phyloP scores from a whole-genome alignment of 306 rosid species.

The Spatholobus suberectus region DNA sequence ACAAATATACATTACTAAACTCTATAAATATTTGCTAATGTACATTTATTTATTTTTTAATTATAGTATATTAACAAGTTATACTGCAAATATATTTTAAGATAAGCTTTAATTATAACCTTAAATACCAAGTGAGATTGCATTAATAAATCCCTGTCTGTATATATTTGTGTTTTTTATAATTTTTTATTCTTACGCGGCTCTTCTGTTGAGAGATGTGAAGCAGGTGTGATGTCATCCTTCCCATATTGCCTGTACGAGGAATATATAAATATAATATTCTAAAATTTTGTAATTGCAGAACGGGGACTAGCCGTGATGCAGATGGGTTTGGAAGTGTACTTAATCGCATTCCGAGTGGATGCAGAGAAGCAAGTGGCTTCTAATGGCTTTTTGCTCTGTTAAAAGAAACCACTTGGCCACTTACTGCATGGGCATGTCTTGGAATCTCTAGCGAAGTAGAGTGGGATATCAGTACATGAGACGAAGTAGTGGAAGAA shows the following conservation, averaged over 20 bases:
- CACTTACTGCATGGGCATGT: background rate
- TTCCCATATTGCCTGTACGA: background rate
- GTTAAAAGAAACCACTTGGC: background rate
- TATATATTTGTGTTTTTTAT: no score
- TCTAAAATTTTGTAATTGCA: background rate
- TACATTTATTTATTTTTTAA: no score
- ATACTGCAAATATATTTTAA: no score
- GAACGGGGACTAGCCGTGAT: background rate
- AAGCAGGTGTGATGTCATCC: background rate
- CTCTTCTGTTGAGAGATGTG: background rate
- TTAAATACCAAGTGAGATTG: no score
- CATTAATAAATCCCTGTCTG: no score
- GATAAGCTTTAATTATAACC: no score
- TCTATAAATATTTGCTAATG: no score
- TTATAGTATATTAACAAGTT: no score
- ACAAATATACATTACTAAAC: no score
- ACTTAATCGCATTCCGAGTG: background rate
- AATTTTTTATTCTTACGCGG: background rate
- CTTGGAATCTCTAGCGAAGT: background rate
- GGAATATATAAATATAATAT: background rate
- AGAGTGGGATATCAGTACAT: background rate
- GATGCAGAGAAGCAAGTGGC: background rate
- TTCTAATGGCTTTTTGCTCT: background rate
- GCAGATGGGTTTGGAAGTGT: background rate
- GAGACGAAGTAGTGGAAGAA: background rate